Evolutionary conservation across 176 grass and related monocot species (phyloP), one percentile per base, ranked within the genome.

Genomic region (Ensete ventricosum): DNA sequence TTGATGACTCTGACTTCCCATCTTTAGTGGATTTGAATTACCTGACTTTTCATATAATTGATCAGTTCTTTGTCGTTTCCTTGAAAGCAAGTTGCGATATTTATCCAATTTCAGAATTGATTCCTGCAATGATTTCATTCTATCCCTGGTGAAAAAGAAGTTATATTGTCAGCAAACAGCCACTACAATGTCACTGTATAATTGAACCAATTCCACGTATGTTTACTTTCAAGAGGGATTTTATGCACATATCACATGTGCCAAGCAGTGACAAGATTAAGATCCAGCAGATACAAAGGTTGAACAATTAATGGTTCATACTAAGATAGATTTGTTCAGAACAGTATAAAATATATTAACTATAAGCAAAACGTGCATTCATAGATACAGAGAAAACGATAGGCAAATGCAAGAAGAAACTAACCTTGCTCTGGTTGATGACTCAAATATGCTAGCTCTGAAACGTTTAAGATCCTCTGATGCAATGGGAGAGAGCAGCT

Each of bases 381-480:
- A 70, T 13, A 21, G 22, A 13, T 57, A n/a, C 11, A 67, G 20
- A 9, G 43, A 79, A 43, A 53, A 62, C 50, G 24, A 50, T 26
- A 23, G 1, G 13, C 26, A 9, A 49, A 49, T 9, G 16, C 26
- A 69, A 1, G 13, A 23, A 53, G 6, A 72, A 23, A 72, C 22
- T 8, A 52, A 96, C 92, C 79, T 89, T 24, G 89, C 89, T 78
- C 73, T 96, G 71, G 48, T 54, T 11, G 81, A 78, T 58, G 78
- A 69, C 43, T 92, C 89, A 8, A 59, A 27, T 24, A 92, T 26
- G 82, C 64, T 88, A 55, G 69, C 68, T 54, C 88, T 90, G 77
- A 92, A 82, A 69, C 89, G 84, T 76, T 83, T 85, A 54, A 96
- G 75, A 55, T 92, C 92, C 19, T 92, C 89, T 0, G 76, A 27